Conservation (phyloP, 306 rosid genomes). For the apple (Malus domestica) region DNA sequence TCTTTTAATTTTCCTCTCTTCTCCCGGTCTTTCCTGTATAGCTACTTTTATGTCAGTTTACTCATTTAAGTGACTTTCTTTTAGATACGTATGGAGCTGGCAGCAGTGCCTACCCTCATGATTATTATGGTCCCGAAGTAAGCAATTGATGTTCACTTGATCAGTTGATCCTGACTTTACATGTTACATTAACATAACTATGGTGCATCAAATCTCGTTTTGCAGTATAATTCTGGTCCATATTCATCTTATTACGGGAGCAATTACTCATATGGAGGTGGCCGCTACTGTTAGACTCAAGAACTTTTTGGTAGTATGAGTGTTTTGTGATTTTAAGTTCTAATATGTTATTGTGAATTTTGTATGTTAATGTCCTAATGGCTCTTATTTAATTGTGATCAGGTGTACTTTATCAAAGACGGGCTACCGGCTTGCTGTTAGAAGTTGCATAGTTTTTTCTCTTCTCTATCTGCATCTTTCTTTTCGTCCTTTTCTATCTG, state of each 20-base stretch:
- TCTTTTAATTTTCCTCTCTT: background rate
- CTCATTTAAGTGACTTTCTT: background rate
- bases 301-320: conserved; percentile 31
- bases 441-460: conserved; percentile 34
- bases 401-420: conserved; percentile 36
- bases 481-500: conserved; percentile 18
- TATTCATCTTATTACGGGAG: conserved; percentile 43
- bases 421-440: conserved; percentile 26
- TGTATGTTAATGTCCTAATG: conserved; percentile 19
- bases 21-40: background rate
- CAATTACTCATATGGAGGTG: conserved; percentile 38
- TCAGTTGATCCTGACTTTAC: conserved; percentile 17
- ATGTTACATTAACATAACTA: background rate
- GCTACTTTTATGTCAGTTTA: background rate
- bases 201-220: conserved; percentile 21
- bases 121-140: conserved; percentile 54
- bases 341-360: conserved; percentile 7
- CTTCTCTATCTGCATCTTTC: conserved; percentile 5
- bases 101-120: conserved; percentile 44
- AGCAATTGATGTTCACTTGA: conserved; percentile 27
- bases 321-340: conserved; percentile 8
- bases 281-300: conserved; percentile 41
- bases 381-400: conserved; percentile 20
- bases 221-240: conserved; percentile 55
- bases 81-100: conserved; percentile 46